These are phyloP conservation scores for Fusarium succisae DNA, from an alignment of 2,329 filamentous ascomycete genomes.

Conservation along the genomic window DNA sequence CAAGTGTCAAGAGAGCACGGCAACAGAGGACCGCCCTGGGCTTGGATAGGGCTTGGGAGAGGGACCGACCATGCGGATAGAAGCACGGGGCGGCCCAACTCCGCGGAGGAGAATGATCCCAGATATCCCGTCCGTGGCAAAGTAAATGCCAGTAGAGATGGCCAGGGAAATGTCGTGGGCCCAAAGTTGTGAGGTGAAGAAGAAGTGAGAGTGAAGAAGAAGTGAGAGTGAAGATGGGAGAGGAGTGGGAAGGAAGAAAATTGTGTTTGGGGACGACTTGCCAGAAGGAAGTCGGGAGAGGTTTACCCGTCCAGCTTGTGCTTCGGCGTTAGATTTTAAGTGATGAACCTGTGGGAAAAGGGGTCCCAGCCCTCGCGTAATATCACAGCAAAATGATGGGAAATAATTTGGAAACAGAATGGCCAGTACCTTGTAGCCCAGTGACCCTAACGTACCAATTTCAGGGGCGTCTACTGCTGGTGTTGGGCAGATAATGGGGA, in stretches of 20 bases:
- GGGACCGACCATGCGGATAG: background rate
- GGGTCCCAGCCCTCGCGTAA: background rate
- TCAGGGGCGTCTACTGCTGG: background rate
- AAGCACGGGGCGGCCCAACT: background rate
- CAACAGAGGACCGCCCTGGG: background rate
- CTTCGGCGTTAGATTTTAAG: background rate
- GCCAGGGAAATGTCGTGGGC: background rate
- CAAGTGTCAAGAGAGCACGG: background rate
- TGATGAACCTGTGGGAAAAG: background rate
- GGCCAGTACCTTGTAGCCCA: background rate
- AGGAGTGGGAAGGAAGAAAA: background rate
- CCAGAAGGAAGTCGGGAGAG: background rate
- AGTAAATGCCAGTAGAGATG: background rate
- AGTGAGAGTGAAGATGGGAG: background rate
- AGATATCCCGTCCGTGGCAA: background rate
- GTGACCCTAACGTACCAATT: too few species aligned
- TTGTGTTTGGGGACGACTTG: background rate
- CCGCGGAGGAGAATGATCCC: background rate
- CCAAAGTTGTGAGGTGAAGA: background rate
- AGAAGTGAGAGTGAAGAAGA: background rate
- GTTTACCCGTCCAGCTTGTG: background rate
- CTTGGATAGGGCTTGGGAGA: background rate
- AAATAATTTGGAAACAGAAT: background rate
- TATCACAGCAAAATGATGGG: background rate
- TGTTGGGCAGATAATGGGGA: background rate